Evolutionary conservation across 176 grass and related monocot species (phyloP).

Genomic region (Eragrostis nindensis): DNA sequence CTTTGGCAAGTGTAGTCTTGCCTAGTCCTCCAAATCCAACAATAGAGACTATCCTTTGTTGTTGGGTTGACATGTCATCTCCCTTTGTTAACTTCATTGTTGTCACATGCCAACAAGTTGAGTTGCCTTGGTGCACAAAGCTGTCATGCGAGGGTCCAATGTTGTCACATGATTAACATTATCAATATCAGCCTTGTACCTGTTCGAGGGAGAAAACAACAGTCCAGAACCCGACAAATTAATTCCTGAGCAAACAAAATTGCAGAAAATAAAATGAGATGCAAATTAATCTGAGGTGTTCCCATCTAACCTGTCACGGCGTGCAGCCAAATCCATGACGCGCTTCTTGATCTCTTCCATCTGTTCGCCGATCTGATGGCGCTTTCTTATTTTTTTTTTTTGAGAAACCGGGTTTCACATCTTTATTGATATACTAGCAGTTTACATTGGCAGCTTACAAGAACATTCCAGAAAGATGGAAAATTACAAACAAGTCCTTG

Average conservation of each 20-base stretch:
- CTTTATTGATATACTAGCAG: too few species aligned
- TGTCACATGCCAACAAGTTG: neutral
- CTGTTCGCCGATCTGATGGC: neutral
- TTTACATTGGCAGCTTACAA: too few species aligned
- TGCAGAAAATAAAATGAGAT: too few species aligned
- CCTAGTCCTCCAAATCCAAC: constrained; percentile 22
- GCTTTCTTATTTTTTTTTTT: too few species aligned
- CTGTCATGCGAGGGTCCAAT: neutral
- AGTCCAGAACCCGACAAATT: neutral
- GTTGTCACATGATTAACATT: neutral
- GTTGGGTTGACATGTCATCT: too few species aligned
- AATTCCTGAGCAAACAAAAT: too few species aligned
- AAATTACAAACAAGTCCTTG: too few species aligned
- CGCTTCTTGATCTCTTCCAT: neutral
- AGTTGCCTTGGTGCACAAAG: neutral
- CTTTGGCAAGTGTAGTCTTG: constrained; percentile 27
- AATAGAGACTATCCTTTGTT: neutral
- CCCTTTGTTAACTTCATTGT: neutral
- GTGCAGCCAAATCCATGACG: neutral
- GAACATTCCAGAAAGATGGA: too few species aligned
- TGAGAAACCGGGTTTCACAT: too few species aligned
- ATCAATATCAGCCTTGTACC: neutral
- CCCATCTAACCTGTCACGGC: neutral
- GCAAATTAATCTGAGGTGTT: neutral
- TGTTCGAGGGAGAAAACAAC: neutral